A percentile compares a stretch with the other conserved stretches of the same genome.
phyloP scores from a whole-genome alignment of 768 basidiomycete species.

The Suillus alpinus region DNA sequence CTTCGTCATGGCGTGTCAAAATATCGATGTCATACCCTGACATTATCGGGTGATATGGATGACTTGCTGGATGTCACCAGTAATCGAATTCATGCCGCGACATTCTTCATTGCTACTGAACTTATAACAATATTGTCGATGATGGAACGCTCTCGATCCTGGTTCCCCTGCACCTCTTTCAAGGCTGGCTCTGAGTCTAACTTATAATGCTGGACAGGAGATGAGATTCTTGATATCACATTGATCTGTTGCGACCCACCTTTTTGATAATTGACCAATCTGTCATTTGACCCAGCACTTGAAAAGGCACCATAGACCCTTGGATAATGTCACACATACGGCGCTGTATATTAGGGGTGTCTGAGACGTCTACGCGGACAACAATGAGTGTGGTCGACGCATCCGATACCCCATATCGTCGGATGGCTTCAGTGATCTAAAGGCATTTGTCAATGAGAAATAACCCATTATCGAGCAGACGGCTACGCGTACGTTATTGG shows the following conservation, averaged over 20 bases:
- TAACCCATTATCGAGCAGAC: neutral
- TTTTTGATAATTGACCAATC: conserved; percentile 78
- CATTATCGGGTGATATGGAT: neutral
- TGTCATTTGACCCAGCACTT: conserved; percentile 43
- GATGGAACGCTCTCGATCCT: conserved; percentile 33
- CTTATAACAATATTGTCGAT: conserved; percentile 74
- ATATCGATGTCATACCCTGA: neutral
- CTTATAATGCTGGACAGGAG: conserved; percentile 60
- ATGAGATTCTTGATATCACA: neutral
- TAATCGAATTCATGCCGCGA: conserved; percentile 29
- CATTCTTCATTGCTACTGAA: conserved; percentile 78
- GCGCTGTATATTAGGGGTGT: conserved; percentile 40
- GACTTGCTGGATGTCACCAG: neutral
- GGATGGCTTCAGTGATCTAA: conserved; percentile 86
- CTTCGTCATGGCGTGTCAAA: neutral
- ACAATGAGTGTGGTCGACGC: conserved; percentile 64
- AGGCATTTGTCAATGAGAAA: neutral
- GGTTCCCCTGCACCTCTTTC: conserved; percentile 32
- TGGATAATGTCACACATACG: conserved; percentile 57
- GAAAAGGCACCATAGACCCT: conserved; percentile 52
- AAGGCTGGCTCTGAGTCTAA: conserved; percentile 52
- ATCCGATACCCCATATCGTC: conserved; percentile 80
- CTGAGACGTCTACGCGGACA: conserved; percentile 56
- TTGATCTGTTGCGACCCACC: conserved; percentile 41
- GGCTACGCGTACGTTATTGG: conserved; percentile 63